Evolutionary conservation across 192 early-diverging fungal genomes (phyloP).

Genomic region (Podila verticillata): DNA sequence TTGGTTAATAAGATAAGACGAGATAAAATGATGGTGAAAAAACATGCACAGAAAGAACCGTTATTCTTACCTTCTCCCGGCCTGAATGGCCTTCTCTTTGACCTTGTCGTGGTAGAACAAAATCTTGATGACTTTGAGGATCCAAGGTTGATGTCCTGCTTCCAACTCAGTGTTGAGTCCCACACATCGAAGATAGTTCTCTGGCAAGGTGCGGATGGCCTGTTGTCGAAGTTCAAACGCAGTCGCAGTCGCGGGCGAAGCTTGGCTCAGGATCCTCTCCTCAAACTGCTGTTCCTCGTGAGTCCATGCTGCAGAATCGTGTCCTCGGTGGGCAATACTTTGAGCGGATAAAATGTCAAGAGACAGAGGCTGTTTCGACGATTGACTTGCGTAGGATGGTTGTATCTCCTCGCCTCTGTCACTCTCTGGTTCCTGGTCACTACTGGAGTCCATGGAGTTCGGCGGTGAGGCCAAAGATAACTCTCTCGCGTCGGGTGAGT

Average conservation of each 20-base stretch:
- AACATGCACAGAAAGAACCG: neutral
- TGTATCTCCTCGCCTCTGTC: constrained; percentile 6
- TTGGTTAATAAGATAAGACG: neutral
- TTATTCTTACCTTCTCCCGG: constrained; percentile 11
- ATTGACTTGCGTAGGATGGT: neutral
- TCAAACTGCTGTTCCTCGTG: constrained; percentile 35
- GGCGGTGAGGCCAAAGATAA: constrained; percentile 27
- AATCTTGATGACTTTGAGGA: constrained; percentile 64
- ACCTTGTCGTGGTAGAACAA: constrained; percentile 70
- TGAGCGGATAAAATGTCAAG: constrained; percentile 37
- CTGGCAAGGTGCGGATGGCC: constrained; percentile 52
- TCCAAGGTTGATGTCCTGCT: constrained; percentile 56
- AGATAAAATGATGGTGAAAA: neutral
- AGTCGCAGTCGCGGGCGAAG: constrained; percentile 36
- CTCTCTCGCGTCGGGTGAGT: neutral
- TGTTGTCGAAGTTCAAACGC: constrained; percentile 43
- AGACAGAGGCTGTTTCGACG: neutral
- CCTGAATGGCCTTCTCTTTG: constrained; percentile 34
- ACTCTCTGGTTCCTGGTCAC: constrained; percentile 1
- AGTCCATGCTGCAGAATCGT: constrained; percentile 6
- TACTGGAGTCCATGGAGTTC: constrained; percentile 18
- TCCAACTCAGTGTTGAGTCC: constrained; percentile 71
- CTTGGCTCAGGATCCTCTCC: neutral
- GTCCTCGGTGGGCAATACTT: constrained; percentile 15
- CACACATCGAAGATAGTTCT: constrained; percentile 65